A percentile compares a stretch with the other conserved stretches of the same genome.
Conservation (phyloP, 2,329 filamentous ascomycete species). For the Diaporthe capsici region DNA sequence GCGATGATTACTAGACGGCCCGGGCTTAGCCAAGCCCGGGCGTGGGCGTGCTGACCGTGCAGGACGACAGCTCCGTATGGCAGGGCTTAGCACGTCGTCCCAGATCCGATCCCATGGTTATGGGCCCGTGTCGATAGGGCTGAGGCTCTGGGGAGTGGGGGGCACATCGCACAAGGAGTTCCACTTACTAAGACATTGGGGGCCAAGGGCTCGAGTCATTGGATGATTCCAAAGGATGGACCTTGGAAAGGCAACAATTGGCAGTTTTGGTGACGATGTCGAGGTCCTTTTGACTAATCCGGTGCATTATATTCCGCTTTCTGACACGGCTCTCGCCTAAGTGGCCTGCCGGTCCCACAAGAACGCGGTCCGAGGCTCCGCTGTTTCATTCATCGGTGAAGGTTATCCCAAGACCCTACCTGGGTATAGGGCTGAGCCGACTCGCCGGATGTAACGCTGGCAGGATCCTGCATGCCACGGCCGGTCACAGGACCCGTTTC, state of each 20-base stretch:
- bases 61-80: neutral
- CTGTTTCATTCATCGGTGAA: constrained; percentile 31
- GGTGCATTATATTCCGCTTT: neutral
- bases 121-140: constrained; percentile 2
- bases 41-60: constrained; percentile 32
- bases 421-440: constrained; percentile 30
- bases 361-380: constrained; percentile 10
- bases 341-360: neutral
- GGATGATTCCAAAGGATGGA: constrained; percentile 18
- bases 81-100: constrained; percentile 3
- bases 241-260: neutral
- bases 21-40: constrained; percentile 11
- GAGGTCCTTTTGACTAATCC: constrained; percentile 13
- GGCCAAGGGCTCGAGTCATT: neutral
- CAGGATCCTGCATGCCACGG: neutral
- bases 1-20: constrained; percentile 17
- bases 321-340: neutral
- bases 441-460: constrained; percentile 24
- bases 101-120: neutral
- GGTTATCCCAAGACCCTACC: neutral
- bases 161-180: neutral
- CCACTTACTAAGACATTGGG: constrained; percentile 25
- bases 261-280: neutral
- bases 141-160: constrained; percentile 28
- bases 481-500: constrained; percentile 25